These are phyloP conservation scores for Calonectria pteridis DNA, from an alignment of 2,329 filamentous ascomycete genomes.

Conservation along the genomic window DNA sequence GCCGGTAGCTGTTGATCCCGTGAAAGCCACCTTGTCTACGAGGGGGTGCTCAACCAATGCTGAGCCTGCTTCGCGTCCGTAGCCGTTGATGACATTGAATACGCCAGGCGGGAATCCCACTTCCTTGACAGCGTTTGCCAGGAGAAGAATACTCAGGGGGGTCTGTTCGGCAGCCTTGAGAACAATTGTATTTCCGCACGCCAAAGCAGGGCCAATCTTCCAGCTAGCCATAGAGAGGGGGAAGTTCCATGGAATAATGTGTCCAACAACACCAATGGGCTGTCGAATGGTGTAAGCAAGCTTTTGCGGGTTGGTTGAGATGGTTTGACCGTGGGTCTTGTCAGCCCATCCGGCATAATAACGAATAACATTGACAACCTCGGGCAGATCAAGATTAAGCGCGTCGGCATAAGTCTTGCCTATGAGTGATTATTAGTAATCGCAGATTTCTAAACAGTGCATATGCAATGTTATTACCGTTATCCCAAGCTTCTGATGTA, in stretches of 20 bases:
- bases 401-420: slow-evolving; percentile 75
- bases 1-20: slow-evolving; percentile 78
- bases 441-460: background rate
- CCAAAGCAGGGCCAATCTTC: slow-evolving; percentile 82
- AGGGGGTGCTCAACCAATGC: slow-evolving; percentile 65
- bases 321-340: slow-evolving; percentile 86
- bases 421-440: slow-evolving; percentile 19
- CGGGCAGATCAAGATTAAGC: slow-evolving; percentile 68
- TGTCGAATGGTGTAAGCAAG: slow-evolving; percentile 79
- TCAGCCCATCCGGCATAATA: slow-evolving; percentile 81
- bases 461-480: slow-evolving; percentile 28
- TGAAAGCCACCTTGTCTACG: slow-evolving; percentile 84
- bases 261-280: slow-evolving; percentile 77
- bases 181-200: slow-evolving; percentile 77
- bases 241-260: slow-evolving; percentile 91
- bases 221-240: slow-evolving; percentile 82
- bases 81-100: slow-evolving; percentile 79
- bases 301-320: slow-evolving; percentile 78
- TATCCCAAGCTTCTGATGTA: slow-evolving; percentile 78
- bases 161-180: slow-evolving; percentile 83
- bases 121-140: slow-evolving; percentile 75
- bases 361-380: slow-evolving; percentile 50
- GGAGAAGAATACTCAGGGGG: slow-evolving; percentile 75
- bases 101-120: slow-evolving; percentile 82
- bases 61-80: slow-evolving; percentile 81